These are phyloP conservation scores for Corylus avellana DNA, from an alignment of 306 rosid genomes.

Conservation along the genomic window DNA sequence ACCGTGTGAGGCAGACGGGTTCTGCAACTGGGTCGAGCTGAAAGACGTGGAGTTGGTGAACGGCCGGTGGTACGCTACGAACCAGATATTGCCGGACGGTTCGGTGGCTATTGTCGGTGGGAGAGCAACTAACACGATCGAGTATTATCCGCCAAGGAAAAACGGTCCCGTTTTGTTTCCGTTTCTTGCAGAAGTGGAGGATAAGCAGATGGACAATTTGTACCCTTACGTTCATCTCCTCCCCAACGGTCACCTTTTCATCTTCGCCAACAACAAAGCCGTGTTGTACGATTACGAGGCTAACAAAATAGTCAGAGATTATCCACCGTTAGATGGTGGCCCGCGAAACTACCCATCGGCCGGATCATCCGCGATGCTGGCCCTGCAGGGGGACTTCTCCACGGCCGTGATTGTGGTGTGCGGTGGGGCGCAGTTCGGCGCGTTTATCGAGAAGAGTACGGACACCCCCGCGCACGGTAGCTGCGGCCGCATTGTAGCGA, in stretches of 20 bases:
- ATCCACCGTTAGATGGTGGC: constrained; percentile 74
- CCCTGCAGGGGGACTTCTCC: constrained; percentile 52
- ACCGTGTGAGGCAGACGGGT: constrained; percentile 51
- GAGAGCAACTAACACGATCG: constrained; percentile 62
- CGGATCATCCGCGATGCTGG: constrained; percentile 78
- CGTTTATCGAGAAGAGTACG: constrained; percentile 43
- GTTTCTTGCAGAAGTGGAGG: constrained; percentile 62
- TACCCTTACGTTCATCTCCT: constrained; percentile 89
- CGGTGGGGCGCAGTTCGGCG: constrained; percentile 88
- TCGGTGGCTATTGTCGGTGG: constrained; percentile 75
- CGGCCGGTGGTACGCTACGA: constrained; percentile 81
- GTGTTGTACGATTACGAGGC: constrained; percentile 46
- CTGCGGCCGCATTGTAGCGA: constrained; percentile 69
- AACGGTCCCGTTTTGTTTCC: constrained; percentile 62
- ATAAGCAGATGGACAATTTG: constrained; percentile 77
- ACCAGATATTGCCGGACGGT: constrained; percentile 79
- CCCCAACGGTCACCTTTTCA: constrained; percentile 73
- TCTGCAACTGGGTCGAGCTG: constrained; percentile 76
- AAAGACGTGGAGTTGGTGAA: constrained; percentile 47
- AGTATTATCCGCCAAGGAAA: constrained; percentile 60
- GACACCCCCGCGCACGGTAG: constrained; percentile 76
- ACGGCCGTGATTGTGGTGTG: constrained; percentile 63
- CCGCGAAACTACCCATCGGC: constrained; percentile 93
- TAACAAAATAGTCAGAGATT: constrained; percentile 38
- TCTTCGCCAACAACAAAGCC: constrained; percentile 76